Conservation (phyloP, 2,329 filamentous ascomycete genomes). For the Claviceps citrina region DNA sequence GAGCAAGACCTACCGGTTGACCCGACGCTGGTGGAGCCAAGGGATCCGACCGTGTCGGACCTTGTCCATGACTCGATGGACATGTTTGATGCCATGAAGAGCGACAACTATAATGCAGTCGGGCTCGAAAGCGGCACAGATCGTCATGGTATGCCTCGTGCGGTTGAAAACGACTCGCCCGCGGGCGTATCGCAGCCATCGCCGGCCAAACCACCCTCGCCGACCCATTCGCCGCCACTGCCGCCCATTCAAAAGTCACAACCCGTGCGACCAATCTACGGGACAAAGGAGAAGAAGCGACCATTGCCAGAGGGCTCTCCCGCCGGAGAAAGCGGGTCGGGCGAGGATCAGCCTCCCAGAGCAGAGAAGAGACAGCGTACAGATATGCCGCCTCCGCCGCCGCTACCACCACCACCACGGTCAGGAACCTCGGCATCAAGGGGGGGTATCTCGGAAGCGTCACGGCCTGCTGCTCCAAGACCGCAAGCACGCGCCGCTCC, state of each 20-base stretch:
- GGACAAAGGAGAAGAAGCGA: constrained; percentile 3
- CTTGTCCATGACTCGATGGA: constrained; percentile 28
- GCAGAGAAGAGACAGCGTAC: constrained; percentile 16
- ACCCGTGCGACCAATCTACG: neutral
- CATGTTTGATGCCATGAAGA: constrained; percentile 22
- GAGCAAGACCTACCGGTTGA: constrained; percentile 6
- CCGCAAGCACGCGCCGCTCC: neutral
- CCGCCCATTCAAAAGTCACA: neutral
- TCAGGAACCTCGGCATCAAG: constrained; percentile 13
- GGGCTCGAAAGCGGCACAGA: constrained; percentile 7
- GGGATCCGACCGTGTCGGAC: constrained; percentile 15
- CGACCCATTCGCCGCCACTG: neutral
- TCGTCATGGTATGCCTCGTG: neutral
- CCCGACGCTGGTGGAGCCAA: constrained; percentile 12
- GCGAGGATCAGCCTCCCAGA: constrained; percentile 11
- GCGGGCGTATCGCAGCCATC: constrained; percentile 3
- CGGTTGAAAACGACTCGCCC: constrained; percentile 1
- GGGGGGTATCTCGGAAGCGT: constrained; percentile 3
- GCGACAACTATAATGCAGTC: constrained; percentile 6
- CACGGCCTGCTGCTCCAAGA: neutral
- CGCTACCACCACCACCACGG: constrained; percentile 14
- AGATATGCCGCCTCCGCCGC: constrained; percentile 12
- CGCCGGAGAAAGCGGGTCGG: constrained; percentile 8
- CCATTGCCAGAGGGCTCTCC: neutral
- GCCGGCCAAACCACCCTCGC: neutral